These are phyloP conservation scores for Paraphaeosphaeria sporulosa DNA, from an alignment of 2,329 filamentous ascomycete species.

Conservation along the genomic window DNA sequence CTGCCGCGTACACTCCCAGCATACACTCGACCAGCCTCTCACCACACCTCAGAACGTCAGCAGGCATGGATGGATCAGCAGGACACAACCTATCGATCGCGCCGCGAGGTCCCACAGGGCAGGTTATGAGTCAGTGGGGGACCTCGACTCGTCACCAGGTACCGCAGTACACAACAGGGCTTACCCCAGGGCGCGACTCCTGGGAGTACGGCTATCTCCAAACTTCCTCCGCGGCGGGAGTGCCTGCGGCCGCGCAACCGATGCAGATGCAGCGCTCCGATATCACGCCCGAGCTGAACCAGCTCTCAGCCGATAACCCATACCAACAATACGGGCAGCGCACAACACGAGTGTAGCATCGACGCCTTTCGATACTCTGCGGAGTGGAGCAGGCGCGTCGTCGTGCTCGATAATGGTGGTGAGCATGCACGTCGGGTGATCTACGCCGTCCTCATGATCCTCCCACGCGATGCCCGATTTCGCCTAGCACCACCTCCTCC, in stretches of 20 bases:
- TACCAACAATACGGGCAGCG: constrained; percentile 49
- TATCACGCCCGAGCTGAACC: constrained; percentile 38
- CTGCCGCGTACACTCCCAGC: constrained; percentile 53
- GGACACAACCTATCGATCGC: constrained; percentile 43
- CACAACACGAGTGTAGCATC: constrained; percentile 45
- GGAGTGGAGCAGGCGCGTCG: constrained; percentile 21
- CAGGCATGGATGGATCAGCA: constrained; percentile 49
- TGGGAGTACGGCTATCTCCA: constrained; percentile 49
- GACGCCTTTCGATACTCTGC: constrained; percentile 10
- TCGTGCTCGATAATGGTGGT: constrained; percentile 30
- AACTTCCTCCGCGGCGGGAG: constrained; percentile 33
- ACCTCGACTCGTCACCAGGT: constrained; percentile 37
- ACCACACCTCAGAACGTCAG: constrained; percentile 52
- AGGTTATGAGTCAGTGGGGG: constrained; percentile 47
- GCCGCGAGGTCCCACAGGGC: constrained; percentile 42
- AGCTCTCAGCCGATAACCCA: constrained; percentile 37
- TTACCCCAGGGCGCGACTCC: constrained; percentile 40
- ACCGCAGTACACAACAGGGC: constrained; percentile 42
- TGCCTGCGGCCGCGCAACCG: constrained; percentile 38
- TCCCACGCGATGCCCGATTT: constrained; percentile 29
- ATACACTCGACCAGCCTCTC: constrained; percentile 55
- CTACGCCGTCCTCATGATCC: constrained; percentile 42
- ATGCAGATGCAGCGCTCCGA: constrained; percentile 45
- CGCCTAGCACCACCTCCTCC: constrained; percentile 29
- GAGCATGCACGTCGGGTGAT: constrained; percentile 42